Base-by-base conservation (phyloP, 78 protist genomes). In the Dictyostelium discoideum region DNA sequence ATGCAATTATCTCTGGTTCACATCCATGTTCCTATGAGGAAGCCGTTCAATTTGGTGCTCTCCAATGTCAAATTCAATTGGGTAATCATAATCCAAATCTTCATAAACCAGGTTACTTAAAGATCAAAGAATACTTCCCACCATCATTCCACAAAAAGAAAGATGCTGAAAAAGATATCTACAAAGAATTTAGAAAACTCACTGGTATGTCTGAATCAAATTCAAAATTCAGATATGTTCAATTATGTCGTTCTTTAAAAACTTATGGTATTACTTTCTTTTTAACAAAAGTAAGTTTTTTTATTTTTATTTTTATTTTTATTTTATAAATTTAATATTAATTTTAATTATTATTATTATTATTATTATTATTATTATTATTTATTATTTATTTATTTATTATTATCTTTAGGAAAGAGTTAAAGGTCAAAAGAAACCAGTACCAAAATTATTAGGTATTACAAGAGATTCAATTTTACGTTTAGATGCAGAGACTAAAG, bases 201-300 rank as follows among this genome's bases (percentile, higher is more conserved):
- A 26, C 65, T 54, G 97, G 97, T 48, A 85, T 93, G 97, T 79
- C 92, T 8, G 98, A 96, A 32, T 72, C 94, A 57, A 94, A 93
- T 46, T 93, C 97, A 46, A 98, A 98, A 93, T 98, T 82, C 92
- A 72, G 98, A 20, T 98, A 96, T 63, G 93, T 97, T 18, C 98
- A 97, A 94, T 78, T 97, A 22, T 92, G 97, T 39, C 94, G 99
- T 82, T 87, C 97, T 2, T 93, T 98, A 67, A 97, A 96, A 84
- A 98, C 99, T 7, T 98, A 96, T 83, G 99, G 99, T 92, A 87
- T 97, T 82, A 97, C 98, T 39, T 96, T 97, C 77, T 98, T 98
- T 97, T 39, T 39, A 54, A 97, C 93, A 18, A 92, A 85, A 69
- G 96, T 96, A 77, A 82, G 29, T 85, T 13, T 42, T 32, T 40